Base-by-base conservation (phyloP, 106 monocot species). In the Dactylorhiza incarnata region DNA sequence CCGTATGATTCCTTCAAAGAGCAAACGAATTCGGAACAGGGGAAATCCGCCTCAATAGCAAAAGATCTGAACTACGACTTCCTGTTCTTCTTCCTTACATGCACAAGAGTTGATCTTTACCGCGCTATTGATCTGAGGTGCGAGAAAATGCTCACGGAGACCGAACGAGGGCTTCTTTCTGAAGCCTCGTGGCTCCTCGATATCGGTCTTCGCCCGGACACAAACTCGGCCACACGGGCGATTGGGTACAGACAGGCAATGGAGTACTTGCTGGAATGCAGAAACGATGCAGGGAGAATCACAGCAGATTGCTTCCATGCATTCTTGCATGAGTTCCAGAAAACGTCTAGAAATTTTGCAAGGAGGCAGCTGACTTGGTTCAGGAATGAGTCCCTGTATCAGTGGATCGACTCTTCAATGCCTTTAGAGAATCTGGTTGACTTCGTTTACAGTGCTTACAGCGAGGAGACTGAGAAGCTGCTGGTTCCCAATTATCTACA, bases 301-400 rank as follows among this genome's bases (percentile, higher is more conserved):
- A 79, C 82, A 17, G 71, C 86, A 1, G 84, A 85, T 29, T 80
- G 80, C 14, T 94, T 91, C 44, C 48, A 45, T 54, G 54, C 56
- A 4, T 94, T 97, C 43, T 20, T 93, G 3, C 81, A 54, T 9
- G 90, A 84, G 7, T 97, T 94, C 71, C 97, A 97, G 79, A 86
- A 84, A 74, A 82, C 93, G 24, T 97, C 97, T 3, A 77, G 93
- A 22, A 97, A 97, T 83, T 97, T 91, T 55, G 83, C 91, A 25
- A 97, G 91, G 89, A 89, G 97, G 84, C 97, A 94, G 76, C 76
- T 91, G 74, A 91, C 93, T 54, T 97, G 97, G 97, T 93, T 91
- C 77, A 80, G 93, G 9, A 91, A 89, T 68, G 97, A 97, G 75
- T 53, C 49, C 5, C 89, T 89, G 14, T 94, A 97, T 73, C 78